Percentiles rank a stretch among this genome's conserved stretches.
Evolutionary conservation across 2,329 filamentous ascomycete genomes (phyloP).

Genomic region (Sordariomycetes sp.): DNA sequence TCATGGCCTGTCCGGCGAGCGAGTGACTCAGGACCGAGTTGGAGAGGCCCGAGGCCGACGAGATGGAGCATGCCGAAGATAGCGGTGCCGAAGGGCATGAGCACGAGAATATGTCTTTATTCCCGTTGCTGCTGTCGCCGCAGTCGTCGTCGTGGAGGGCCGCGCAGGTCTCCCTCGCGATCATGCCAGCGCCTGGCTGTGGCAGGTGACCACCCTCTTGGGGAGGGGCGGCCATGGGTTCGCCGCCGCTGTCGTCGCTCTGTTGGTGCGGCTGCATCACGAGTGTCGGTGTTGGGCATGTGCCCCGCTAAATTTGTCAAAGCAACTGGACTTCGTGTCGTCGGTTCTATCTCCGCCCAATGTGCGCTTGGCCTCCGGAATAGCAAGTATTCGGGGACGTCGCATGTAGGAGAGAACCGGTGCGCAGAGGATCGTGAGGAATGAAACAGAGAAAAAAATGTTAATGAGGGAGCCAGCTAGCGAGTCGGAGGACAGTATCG

Average conservation of each 20-base stretch:
- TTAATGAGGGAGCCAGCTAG: not conserved
- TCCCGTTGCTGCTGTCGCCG: not conserved
- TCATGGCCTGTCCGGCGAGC: not conserved
- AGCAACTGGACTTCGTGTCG: not conserved
- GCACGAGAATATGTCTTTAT: constrained; percentile 2
- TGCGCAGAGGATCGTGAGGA: not conserved
- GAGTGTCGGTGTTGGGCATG: not conserved
- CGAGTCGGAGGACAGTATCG: not conserved
- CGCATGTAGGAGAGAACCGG: not conserved
- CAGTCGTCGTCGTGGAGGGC: not conserved
- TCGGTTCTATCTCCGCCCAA: not conserved
- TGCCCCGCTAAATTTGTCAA: not conserved
- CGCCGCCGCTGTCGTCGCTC: not conserved
- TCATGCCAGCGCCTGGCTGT: not conserved
- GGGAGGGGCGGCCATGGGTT: not conserved
- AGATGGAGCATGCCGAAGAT: not conserved
- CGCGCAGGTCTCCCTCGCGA: not conserved
- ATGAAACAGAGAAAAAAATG: not conserved
- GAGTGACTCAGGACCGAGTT: constrained; percentile 1
- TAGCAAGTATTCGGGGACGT: not conserved
- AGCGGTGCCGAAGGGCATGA: constrained; percentile 1
- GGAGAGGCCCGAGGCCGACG: constrained; percentile 1
- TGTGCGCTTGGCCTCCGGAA: not conserved
- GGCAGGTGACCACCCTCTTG: not conserved
- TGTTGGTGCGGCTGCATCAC: not conserved